Evolutionary conservation across 228 moss, liverwort and hornwort species (phyloP), one percentile per base, ranked within the genome.

Genomic region (Sphagnum magellanicum): DNA sequence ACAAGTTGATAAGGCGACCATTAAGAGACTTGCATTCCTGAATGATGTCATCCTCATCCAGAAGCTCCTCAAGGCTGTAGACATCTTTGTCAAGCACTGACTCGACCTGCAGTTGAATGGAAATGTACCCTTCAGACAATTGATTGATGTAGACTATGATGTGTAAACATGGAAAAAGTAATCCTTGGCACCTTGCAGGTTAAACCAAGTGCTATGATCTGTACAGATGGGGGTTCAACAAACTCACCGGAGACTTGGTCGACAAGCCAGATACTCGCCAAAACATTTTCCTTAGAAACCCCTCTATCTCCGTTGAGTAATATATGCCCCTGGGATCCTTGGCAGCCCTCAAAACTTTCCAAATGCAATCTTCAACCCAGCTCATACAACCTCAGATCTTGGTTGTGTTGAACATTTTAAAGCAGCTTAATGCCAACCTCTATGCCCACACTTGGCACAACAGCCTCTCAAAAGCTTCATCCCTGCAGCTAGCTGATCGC

Each of bases 1-100:
- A 85, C 85, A 79, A 85, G 55, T 77, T 81, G 57, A 85, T 79
- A 63, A 85, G 85, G 67, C 85, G 81, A 67, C 72, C 81, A 57
- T 85, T 85, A 60, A 81, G 81, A 53, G 85, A 78, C 72, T 85
- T 85, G 81, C 85, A 85, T 63, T 85, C 85, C 64, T 85, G 85
- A 60, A 85, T 81, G 63, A 85, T 85, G 51, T 85, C 85, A 81
- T 85, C 85, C 70, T 85, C 85, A 46, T 85, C 81, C 32, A 85
- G 85, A 61, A 85, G 85, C 79, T 85, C 85, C 67, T 85, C 85
- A 11, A 85, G 85, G 15, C 81, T 79, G 67, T 76, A 81, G 53
- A 68, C 73, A 70, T 85, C 85, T 66, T 85, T 85, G 76, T 85
- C 85, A 77, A 85, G 85, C 52, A 85, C 79, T 60, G 81, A 79